Conservation (phyloP, 2,329 filamentous ascomycete species). For the Talaromyces marneffei region DNA sequence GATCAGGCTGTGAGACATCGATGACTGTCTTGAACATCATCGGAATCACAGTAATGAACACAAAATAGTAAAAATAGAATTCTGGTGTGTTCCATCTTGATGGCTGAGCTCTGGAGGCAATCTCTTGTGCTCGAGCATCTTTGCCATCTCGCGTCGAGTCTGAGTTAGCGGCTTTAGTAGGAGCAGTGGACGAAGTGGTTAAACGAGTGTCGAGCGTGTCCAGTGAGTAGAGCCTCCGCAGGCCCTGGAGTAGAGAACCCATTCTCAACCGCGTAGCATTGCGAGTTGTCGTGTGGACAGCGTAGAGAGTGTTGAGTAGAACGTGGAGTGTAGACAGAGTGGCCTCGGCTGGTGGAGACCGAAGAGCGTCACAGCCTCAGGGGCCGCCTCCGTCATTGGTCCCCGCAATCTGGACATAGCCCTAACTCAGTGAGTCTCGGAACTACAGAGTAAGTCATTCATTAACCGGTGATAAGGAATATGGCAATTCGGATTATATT, state of each 20-base stretch:
- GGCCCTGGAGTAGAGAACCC: conserved; percentile 44
- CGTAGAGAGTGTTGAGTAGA: not conserved
- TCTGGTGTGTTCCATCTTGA: conserved; percentile 82
- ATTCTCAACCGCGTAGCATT: conserved; percentile 29
- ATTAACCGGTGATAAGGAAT: not conserved
- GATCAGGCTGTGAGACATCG: conserved; percentile 67
- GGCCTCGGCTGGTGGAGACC: not conserved
- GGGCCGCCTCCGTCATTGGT: not conserved
- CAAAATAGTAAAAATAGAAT: conserved; percentile 72
- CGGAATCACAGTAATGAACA: conserved; percentile 63
- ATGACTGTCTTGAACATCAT: conserved; percentile 89
- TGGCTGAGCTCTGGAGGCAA: conserved; percentile 47
- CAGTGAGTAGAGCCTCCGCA: conserved; percentile 55
- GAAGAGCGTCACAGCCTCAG: not conserved
- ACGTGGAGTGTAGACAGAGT: too few relatives aligned
- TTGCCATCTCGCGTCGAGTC: conserved; percentile 38
- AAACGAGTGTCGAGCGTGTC: conserved; percentile 68
- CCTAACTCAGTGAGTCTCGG: not conserved
- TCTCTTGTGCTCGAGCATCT: conserved; percentile 34
- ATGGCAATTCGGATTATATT: not conserved
- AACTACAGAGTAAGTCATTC: not conserved
- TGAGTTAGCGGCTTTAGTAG: conserved; percentile 53
- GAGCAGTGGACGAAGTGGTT: conserved; percentile 62
- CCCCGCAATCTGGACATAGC: not conserved
- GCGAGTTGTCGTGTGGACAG: not conserved